Conservation (phyloP, 164 flowering plant genomes). For the Warburgia ugandensis region DNA sequence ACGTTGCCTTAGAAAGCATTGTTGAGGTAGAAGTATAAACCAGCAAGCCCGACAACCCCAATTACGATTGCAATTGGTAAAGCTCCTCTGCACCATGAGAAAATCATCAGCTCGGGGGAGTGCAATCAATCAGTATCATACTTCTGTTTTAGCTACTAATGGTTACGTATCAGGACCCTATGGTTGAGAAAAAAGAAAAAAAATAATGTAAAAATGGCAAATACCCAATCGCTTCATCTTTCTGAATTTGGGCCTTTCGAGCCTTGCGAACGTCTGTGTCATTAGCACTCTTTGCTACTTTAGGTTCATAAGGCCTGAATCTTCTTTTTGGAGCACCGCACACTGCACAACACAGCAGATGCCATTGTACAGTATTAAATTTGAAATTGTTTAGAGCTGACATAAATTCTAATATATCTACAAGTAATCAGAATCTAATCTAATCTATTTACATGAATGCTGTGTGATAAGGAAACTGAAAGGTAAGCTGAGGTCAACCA, state of each 20-base stretch:
- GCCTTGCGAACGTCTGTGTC: constrained; percentile 56
- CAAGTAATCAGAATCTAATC: no score
- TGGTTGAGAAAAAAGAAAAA: neutral
- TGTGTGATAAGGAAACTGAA: no score
- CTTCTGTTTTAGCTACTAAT: neutral
- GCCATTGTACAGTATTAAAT: no score
- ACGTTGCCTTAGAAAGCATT: constrained; percentile 36
- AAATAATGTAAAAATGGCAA: neutral
- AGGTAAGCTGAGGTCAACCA: no score
- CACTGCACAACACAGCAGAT: constrained; percentile 31
- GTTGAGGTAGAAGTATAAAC: constrained; percentile 78
- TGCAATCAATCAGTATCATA: neutral
- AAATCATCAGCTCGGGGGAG: neutral
- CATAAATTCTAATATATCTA: no score
- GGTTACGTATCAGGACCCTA: no score
- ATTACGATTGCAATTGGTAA: constrained; percentile 70
- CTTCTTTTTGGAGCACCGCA: constrained; percentile 96
- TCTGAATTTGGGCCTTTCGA: constrained; percentile 64
- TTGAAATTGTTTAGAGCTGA: no score
- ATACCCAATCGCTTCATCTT: constrained; percentile 87
- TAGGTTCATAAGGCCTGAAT: constrained; percentile 58
- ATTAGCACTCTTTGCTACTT: constrained; percentile 60
- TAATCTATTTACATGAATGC: no score
- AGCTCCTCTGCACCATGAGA: constrained; percentile 42
- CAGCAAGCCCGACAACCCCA: constrained; percentile 60